Evolutionary conservation across 2,329 filamentous ascomycete species (phyloP), one percentile per base, ranked within the genome.

Genomic region (Trichoderma aggressivum): DNA sequence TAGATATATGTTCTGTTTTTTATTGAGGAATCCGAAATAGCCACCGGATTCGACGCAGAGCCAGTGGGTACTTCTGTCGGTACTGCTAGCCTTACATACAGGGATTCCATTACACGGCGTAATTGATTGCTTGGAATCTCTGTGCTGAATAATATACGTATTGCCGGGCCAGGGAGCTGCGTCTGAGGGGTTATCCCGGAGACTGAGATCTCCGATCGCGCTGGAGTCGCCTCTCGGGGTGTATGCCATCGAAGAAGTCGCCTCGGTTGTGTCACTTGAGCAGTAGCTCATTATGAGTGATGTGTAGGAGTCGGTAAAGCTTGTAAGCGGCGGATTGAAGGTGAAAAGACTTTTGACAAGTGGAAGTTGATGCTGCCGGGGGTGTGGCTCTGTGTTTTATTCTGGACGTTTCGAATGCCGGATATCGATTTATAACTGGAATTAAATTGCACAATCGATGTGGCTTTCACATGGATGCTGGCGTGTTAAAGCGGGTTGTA

Each of bases 331-430:
- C 14, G 34, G 14, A 36, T 14, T 53, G 7, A 53, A 53, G 10
- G 18, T 53, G 47, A 11, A 32, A 32, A 5, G 4, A 36, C 36
- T 3, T 16, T 43, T 43, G 36, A 8, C 16, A 3, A 7, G 36
- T 43, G 2, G 36, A n/a, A 43, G 36, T 2, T 2, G 5, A 34
- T 43, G 39, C 10, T 43, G 16, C 39, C 7, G 0, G 16, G n/a
- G 7, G 39, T 43, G 26, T 2, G 53, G 0, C 3, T n/a, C n/a
- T 28, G 26, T 28, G 12, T 11, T 47, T 5, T 7, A 6, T 39
- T 50, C 10, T 11, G 8, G 43, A 0, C 0, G 10, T 2, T 6
- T 50, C 12, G 10, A 1, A 21, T 2, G 43, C 18, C 0, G 43
- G 0, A 12, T 12, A 12, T 4, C 0, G 3, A 1, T 7, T n/a